A percentile compares a stretch with the other conserved stretches of the same genome.
These are phyloP conservation scores for Irpex sp. DNA, from an alignment of 1,284 basidiomycete genomes.

Conservation along the genomic window DNA sequence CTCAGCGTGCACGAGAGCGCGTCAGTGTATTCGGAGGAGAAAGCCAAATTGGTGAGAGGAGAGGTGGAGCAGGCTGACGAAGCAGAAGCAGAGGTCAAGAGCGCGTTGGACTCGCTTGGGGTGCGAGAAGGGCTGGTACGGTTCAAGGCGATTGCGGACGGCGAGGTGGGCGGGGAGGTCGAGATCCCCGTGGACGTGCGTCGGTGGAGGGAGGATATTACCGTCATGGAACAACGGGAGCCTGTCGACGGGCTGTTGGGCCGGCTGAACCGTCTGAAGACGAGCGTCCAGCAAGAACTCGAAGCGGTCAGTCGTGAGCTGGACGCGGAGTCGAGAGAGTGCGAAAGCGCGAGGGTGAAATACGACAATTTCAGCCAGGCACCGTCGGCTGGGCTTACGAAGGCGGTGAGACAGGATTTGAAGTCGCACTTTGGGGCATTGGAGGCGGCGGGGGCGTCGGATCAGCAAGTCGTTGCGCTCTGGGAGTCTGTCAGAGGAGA, in stretches of 20 bases:
- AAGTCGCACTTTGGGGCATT: constrained; percentile 77
- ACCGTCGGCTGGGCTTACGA: constrained; percentile 76
- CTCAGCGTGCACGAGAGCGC: constrained; percentile 95
- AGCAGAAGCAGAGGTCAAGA: constrained; percentile 79
- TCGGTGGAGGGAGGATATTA: constrained; percentile 77
- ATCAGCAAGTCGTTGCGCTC: constrained; percentile 70
- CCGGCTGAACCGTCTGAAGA: constrained; percentile 64
- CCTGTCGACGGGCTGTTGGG: constrained; percentile 61
- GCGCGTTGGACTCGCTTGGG: constrained; percentile 80
- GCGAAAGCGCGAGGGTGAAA: constrained; percentile 81
- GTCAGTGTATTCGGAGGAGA: constrained; percentile 97
- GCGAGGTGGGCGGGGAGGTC: constrained; percentile 60
- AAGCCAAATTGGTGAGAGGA: constrained; percentile 90
- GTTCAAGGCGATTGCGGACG: constrained; percentile 77
- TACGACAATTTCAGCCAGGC: constrained; percentile 92
- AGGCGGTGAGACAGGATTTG: constrained; percentile 74
- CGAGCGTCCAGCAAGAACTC: constrained; percentile 57
- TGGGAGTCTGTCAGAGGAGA: constrained; percentile 77
- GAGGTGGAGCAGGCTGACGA: constrained; percentile 88
- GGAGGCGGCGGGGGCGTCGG: constrained; percentile 76
- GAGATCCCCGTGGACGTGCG: constrained; percentile 75
- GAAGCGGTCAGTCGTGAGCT: constrained; percentile 59
- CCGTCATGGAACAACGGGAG: constrained; percentile 60
- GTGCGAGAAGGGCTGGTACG: constrained; percentile 75
- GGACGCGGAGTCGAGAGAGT: constrained; percentile 78